Conservation (phyloP, 495 filamentous ascomycete species). For the Neurospora pannonica region DNA sequence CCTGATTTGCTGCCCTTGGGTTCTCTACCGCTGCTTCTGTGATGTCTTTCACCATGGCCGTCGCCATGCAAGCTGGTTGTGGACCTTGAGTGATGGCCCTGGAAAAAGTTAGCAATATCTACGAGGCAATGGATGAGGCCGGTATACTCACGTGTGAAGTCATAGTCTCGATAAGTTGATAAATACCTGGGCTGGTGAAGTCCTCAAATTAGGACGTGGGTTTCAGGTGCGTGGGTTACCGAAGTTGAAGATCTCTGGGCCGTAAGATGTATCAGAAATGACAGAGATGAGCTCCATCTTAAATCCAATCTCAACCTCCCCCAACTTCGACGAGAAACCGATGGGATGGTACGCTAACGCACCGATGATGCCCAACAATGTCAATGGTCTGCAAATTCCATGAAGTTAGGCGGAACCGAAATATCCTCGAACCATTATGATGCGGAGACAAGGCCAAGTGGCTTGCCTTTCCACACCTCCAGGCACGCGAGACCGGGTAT, state of each 20-base stretch:
- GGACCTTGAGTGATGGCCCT: neutral
- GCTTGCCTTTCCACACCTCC: neutral
- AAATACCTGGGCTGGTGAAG: neutral
- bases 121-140: neutral
- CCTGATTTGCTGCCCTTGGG: neutral
- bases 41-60: neutral
- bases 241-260: neutral
- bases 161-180: neutral
- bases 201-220: neutral
- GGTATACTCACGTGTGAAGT: neutral
- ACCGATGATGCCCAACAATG: slow-evolving; percentile 1
- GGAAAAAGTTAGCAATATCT: neutral
- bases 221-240: neutral
- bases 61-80: neutral
- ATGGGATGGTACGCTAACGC: neutral
- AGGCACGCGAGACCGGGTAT: neutral
- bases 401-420: neutral
- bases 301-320: neutral
- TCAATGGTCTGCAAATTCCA: neutral
- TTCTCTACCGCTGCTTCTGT: neutral
- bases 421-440: neutral
- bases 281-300: slow-evolving; percentile 4
- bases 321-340: neutral
- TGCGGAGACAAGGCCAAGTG: neutral
- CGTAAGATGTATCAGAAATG: slow-evolving; percentile 14